These are phyloP conservation scores for Claviceps spartinae DNA, from an alignment of 2,329 filamentous ascomycete species.

Conservation along the genomic window DNA sequence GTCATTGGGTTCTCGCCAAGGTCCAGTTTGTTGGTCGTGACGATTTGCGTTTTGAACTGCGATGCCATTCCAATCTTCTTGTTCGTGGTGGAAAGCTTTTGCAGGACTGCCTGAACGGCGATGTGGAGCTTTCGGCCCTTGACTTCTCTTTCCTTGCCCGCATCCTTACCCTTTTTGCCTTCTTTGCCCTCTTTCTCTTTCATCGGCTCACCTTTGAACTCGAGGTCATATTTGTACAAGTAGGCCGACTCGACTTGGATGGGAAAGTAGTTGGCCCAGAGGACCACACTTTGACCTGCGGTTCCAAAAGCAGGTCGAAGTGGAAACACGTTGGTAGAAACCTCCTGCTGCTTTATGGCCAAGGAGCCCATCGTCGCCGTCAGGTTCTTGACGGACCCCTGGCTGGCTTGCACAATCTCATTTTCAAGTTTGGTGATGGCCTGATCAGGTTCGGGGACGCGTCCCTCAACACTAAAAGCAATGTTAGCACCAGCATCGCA, in stretches of 20 bases:
- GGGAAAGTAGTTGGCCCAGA: conserved; percentile 44
- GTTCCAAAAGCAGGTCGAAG: conserved; percentile 36
- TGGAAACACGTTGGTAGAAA: conserved; percentile 23
- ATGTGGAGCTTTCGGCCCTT: conserved; percentile 30
- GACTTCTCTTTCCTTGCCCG: conserved; percentile 15
- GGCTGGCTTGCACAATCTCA: conserved; percentile 19
- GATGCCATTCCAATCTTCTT: conserved; percentile 25
- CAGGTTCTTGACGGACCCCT: conserved; percentile 17
- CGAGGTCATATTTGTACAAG: conserved; percentile 33
- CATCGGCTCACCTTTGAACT: conserved; percentile 13
- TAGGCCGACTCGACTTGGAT: conserved; percentile 23
- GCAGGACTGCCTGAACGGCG: conserved; percentile 26
- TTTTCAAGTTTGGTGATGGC: conserved; percentile 26
- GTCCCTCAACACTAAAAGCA: conserved; percentile 12
- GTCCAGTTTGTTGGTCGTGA: conserved; percentile 24
- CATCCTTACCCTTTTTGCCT: conserved; percentile 15
- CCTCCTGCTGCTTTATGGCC: conserved; percentile 12
- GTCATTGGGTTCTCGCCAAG: conserved; percentile 21
- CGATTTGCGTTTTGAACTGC: conserved; percentile 37
- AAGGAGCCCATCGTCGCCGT: conserved; percentile 24
- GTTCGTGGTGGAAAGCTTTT: conserved; percentile 18
- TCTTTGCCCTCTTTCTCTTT: conserved; percentile 24
- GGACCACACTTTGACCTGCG: conserved; percentile 24
- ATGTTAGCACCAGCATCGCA: not conserved
- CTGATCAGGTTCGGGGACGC: conserved; percentile 12